Percentiles rank a stretch among this genome's conserved stretches.
These are phyloP conservation scores for Globisporangium paddicum DNA, from an alignment of 352 stramenopile genomes.

Conservation along the genomic window DNA sequence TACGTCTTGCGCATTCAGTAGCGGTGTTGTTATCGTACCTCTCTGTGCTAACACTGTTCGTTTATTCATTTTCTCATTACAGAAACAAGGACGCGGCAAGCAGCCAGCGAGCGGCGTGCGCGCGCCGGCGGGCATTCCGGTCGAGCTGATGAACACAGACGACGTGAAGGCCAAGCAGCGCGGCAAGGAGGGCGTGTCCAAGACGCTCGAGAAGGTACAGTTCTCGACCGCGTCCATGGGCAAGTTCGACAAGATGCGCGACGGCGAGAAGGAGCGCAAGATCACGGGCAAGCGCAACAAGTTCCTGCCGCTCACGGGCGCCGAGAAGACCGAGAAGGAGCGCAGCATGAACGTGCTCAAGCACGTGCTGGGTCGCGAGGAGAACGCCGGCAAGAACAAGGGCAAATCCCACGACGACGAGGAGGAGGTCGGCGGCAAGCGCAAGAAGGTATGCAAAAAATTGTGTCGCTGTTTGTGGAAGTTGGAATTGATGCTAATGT, in stretches of 20 bases:
- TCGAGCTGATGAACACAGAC: constrained; percentile 84
- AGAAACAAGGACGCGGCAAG: constrained; percentile 65
- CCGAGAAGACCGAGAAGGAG: constrained; percentile 76
- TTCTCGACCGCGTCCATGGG: constrained; percentile 92
- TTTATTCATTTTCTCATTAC: not conserved
- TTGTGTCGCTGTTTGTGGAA: not conserved
- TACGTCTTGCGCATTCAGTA: not conserved
- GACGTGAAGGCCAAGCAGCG: constrained; percentile 76
- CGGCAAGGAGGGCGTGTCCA: constrained; percentile 86
- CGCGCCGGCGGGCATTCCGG: constrained; percentile 80
- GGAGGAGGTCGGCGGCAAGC: constrained; percentile 41
- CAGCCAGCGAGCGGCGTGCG: constrained; percentile 37
- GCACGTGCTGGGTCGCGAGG: constrained; percentile 65
- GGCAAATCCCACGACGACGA: constrained; percentile 48
- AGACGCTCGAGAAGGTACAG: constrained; percentile 90
- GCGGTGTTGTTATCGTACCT: not conserved
- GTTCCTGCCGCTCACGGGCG: constrained; percentile 68
- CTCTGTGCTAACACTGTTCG: not conserved
- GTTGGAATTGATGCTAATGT: not conserved
- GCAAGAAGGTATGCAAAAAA: constrained; percentile 43
- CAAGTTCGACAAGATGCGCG: constrained; percentile 93
- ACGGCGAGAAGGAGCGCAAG: constrained; percentile 90
- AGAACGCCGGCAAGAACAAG: constrained; percentile 77
- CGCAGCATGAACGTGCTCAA: constrained; percentile 76
- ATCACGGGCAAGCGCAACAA: constrained; percentile 81